These are phyloP conservation scores for Eucommia ulmoides DNA, from an alignment of 257 asterid genomes.

Conservation along the genomic window DNA sequence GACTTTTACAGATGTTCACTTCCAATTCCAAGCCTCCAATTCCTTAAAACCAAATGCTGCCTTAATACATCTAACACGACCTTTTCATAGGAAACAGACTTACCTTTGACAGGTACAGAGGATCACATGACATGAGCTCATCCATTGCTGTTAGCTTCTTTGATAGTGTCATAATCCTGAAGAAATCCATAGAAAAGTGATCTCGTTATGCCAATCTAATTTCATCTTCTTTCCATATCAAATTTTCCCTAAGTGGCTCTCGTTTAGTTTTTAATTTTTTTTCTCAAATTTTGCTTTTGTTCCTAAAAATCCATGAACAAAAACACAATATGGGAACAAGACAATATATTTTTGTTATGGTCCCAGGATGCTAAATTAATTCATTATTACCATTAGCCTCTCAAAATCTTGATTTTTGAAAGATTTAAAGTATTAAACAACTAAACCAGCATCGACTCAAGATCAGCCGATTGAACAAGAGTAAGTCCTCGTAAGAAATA, in stretches of 20 bases:
- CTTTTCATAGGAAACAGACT: not conserved
- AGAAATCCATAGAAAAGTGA: slow-evolving; percentile 10
- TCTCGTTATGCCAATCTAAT: not conserved
- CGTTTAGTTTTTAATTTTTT: no score
- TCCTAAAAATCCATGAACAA: not conserved
- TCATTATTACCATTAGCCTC: no score
- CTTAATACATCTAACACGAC: no score
- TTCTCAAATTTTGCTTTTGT: no score
- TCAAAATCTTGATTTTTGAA: no score
- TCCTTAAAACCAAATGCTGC: no score
- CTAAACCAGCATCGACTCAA: no score
- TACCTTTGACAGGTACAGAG: slow-evolving; percentile 75
- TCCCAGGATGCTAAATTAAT: not conserved
- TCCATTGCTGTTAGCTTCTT: slow-evolving; percentile 70
- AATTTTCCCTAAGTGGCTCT: not conserved
- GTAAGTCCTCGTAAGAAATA: no score
- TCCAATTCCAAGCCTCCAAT: no score
- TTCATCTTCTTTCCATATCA: not conserved
- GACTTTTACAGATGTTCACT: no score
- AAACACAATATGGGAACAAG: not conserved
- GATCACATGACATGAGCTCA: slow-evolving; percentile 68
- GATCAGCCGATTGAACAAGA: no score
- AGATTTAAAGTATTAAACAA: no score
- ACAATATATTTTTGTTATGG: not conserved
- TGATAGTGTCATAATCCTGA: slow-evolving; percentile 79